phyloP scores from a whole-genome alignment of 371 early-diverging fungal species.

The Actinomortierella ambigua region DNA sequence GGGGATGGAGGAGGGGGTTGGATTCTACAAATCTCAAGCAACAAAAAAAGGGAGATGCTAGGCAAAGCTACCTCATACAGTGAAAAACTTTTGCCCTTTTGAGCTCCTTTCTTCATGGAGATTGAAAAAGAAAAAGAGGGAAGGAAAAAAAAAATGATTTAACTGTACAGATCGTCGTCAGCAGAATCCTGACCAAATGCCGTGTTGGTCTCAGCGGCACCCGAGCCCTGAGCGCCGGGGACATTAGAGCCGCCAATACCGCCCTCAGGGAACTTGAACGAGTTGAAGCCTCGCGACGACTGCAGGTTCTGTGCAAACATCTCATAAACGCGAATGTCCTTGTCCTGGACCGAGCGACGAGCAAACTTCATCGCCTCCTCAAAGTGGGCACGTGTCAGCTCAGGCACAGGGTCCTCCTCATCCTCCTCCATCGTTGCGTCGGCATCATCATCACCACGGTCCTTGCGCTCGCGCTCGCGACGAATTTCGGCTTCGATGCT shows the following conservation, averaged over 20 bases:
- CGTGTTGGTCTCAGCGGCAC: constrained; percentile 47
- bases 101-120: no score
- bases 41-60: no score
- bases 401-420: constrained; percentile 88
- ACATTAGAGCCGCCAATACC: constrained; percentile 54
- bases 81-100: no score
- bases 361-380: constrained; percentile 98
- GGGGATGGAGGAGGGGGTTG: no score
- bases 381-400: constrained; percentile 95
- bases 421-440: constrained; percentile 83
- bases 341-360: constrained; percentile 96
- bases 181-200: constrained; percentile 55
- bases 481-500: constrained; percentile 94
- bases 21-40: no score
- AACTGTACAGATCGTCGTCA: constrained; percentile 64
- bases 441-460: constrained; percentile 64
- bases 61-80: no score
- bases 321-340: constrained; percentile 98
- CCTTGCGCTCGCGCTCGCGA: constrained; percentile 73
- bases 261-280: constrained; percentile 94
- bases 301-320: constrained; percentile 99
- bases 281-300: constrained; percentile 89
- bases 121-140: no score
- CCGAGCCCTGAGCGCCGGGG: constrained; percentile 17
- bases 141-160: constrained; percentile 15